Evolutionary conservation across 106 monocot genomes (phyloP), one percentile per base, ranked within the genome.

Genomic region (Xerophyta viscosa): DNA sequence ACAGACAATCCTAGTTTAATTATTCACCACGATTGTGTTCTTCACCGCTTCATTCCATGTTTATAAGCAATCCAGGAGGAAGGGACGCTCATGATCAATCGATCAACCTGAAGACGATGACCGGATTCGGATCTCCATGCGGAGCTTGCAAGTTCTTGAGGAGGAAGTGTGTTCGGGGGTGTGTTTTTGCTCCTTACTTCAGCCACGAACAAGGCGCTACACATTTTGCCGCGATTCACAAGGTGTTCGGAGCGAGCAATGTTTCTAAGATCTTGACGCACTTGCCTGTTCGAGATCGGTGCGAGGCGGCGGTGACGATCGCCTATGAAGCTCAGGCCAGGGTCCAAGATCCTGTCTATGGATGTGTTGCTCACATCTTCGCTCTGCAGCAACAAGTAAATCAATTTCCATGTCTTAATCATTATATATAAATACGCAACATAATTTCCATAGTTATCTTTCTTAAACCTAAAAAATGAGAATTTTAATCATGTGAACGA

Each of bases 141-240:
- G 81, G 86, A 2, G 86, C 81, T 43, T 87, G 86, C 67, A 87
- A 81, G 67, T 81, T 77, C 52, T 61, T 87, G 12, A 64, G 77
- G 37, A 51, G 81, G 52, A 76, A 76, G 46, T 87, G 87, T 54
- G 62, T 62, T 24, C 9, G 60, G 9, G 81, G 77, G 27, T 87
- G 87, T 67, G 52, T 81, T 25, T 86, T 86, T 26, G 80, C 86
- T 1, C 81, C 86, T 0, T 77, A 86, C 63, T 86, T 86, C 66
- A 41, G 61, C 31, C 45, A 63, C 2, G 86, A 86, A 12, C 64
- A 86, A n/a, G 76, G 80, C 2, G 54, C 73, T 0, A 60, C 71
- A 14, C 28, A 56, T 37, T 86, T 86, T 37, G 86, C 80, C 0
- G 80, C 86, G 4, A 81, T 86, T 24, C 86, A 86, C 66, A 76